Base-by-base conservation (phyloP, 495 filamentous ascomycete species). In the Penicillium bovifimosum region DNA sequence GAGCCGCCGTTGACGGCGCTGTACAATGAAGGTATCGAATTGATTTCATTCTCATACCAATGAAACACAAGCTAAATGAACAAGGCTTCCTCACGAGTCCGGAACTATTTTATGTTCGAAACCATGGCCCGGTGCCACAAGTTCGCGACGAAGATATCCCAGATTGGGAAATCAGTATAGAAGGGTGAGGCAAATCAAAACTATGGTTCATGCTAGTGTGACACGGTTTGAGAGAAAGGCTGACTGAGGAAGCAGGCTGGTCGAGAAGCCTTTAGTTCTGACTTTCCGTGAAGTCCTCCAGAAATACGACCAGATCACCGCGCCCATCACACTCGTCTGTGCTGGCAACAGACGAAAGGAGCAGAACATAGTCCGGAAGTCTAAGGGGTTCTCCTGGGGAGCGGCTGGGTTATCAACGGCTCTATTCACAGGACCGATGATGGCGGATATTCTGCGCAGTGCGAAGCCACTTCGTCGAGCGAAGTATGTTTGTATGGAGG, bases 381-480 rank as follows among this genome's bases (percentile, higher is more conserved):
- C 88, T 2, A 96, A 96, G 62, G 92, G 92, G 0, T 97, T 97
- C 72, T 96, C 91, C 46, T 97, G 92, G 92, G 92, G 92, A 34
- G 78, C 92, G 0, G 91, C 89, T 6, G 92, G 91, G 20, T 64
- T 96, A 5, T 96, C 91, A 0, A 97, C 91, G 0, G 86, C 91
- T 0, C 72, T 97, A 1, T 97, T 88, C 76, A 97, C 92, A 0
- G 92, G 92, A 6, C 86, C 91, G 0, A 64, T 83, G 35, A 82
- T 97, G 63, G 73, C 77, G 0, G 88, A 95, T 47, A 64, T 97
- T 6, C 66, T 97, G 6, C 75, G 71, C 29, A 80, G 73, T 38
- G 90, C 90, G 5, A 80, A 72, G 41, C 90, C 90, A 0, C 71
- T 75, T 50, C 80, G 84, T 42, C 80, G 77, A 45, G 92, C 91